Percentiles rank a stretch among this genome's conserved stretches.
Conservation (phyloP, 768 basidiomycete species). For the Pholiota molesta region DNA sequence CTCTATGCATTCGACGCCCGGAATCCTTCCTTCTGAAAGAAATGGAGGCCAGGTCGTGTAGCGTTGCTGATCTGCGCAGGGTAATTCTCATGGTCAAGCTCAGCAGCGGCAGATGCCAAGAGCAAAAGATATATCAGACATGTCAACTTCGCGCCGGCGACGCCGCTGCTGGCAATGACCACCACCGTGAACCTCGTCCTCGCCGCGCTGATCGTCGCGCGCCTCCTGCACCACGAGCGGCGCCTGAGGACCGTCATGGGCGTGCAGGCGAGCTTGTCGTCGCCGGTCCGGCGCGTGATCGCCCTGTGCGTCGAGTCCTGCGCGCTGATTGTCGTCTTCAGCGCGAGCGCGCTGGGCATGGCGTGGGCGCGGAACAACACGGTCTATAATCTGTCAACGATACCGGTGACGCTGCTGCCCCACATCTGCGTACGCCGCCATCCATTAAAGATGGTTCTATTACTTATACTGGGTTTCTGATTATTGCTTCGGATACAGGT, state of each 20-base stretch:
- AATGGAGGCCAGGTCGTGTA: neutral
- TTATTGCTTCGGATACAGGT: no score
- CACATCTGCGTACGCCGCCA: neutral
- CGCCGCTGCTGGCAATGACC: neutral
- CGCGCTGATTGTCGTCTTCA: neutral
- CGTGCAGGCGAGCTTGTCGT: neutral
- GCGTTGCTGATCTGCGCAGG: no score
- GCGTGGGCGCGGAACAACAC: neutral
- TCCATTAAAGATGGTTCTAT: no score
- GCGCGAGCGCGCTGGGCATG: neutral
- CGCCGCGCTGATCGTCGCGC: neutral
- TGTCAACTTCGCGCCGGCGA: neutral
- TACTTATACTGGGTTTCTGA: no score
- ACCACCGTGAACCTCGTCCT: neutral
- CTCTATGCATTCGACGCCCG: no score
- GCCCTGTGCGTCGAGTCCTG: neutral
- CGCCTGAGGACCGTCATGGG: neutral
- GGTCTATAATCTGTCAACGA: neutral
- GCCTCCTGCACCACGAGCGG: neutral
- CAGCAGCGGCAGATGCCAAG: no score
- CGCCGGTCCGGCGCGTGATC: neutral
- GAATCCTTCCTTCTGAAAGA: no score
- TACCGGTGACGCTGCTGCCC: neutral
- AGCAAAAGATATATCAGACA: no score
- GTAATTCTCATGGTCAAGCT: no score